Percentiles rank a stretch among this genome's conserved stretches.
Conservation (phyloP, 1,284 basidiomycete genomes). For the Inonotus obliquus region DNA sequence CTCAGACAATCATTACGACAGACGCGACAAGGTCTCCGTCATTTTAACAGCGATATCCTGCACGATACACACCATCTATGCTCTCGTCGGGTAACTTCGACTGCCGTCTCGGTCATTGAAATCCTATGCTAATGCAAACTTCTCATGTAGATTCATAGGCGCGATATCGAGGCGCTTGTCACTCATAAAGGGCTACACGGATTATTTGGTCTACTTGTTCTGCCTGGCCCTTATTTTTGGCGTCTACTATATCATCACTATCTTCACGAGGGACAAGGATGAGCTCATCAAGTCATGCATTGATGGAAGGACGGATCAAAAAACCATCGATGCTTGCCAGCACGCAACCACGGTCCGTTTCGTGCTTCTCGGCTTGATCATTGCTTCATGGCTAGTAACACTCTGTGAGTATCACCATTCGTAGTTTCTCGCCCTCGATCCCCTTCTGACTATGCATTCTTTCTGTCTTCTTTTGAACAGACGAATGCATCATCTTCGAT, state of each 20-base stretch:
- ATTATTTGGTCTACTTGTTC: conserved; percentile 10
- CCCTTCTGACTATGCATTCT: neutral
- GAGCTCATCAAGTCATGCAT: conserved; percentile 3
- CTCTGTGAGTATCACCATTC: conserved; percentile 7
- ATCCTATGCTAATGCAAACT: neutral
- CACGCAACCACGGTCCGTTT: conserved; percentile 5
- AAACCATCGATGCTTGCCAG: conserved; percentile 5
- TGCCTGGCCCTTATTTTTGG: neutral
- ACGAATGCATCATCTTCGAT: conserved; percentile 16
- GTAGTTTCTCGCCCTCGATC: neutral
- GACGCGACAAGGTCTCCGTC: conserved; percentile 10
- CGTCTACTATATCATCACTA: neutral
- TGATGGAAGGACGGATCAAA: conserved; percentile 10
- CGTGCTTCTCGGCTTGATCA: neutral
- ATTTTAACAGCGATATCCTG: conserved; percentile 19
- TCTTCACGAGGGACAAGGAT: conserved; percentile 9
- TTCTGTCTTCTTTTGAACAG: neutral
- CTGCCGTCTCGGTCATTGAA: neutral
- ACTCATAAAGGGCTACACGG: conserved; percentile 23
- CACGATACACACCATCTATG: conserved; percentile 19
- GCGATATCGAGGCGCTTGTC: conserved; percentile 21
- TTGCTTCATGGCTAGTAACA: conserved; percentile 5
- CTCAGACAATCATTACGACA: neutral
- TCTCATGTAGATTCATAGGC: conserved; percentile 20
- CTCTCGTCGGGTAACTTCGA: conserved; percentile 21